Evolutionary conservation across 106 monocot species (phyloP), one percentile per base, ranked within the genome.

Genomic region (Alisma plantagoaquatica): DNA sequence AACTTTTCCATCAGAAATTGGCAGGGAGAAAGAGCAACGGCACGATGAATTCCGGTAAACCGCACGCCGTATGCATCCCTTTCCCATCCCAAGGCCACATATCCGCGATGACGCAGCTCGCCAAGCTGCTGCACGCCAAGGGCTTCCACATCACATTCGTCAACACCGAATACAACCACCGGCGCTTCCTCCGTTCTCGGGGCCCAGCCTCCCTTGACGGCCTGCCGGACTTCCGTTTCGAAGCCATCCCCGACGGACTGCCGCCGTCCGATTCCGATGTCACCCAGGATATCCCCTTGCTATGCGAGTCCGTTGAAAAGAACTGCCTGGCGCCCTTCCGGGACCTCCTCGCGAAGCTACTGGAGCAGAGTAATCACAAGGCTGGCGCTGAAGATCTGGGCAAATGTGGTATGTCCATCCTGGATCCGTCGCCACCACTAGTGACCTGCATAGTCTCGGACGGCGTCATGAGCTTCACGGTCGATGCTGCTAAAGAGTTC

Each of bases 261-360:
- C 27, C 51, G 2, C 57, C 23, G 4, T 1, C 27, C 26, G 20
- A 41, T 31, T 14, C 2, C 51, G 51, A 61, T 24, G 46, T 2
- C 38, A 61, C 61, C 4, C 61, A 61, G 15, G 47, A 48, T 22
- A 61, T 61, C 32, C 31, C 61, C 2, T 18, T 31, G 0, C 48
- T 61, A 14, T 61, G 61, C 31, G 3, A 3, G 22, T 61, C 61
- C 10, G 49, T 33, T 5, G 23, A 1, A 5, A 31, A 2, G 23
- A 43, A 30, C 19, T 44, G 47, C 23, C 4, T 46, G 10, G 23
- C 2, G 3, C 61, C 61, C 27, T 48, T 61, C 21, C 46, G 48
- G 1, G 48, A 61, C 10, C 48, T 61, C 5, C 17, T 61, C 16
- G 1, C n/a, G n/a, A n/a, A n/a, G n/a, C n/a, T n/a, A n/a, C n/a